Evolutionary conservation across 257 asterid genomes (phyloP), one percentile per base, ranked within the genome.

Genomic region (Eucommia ulmoides): DNA sequence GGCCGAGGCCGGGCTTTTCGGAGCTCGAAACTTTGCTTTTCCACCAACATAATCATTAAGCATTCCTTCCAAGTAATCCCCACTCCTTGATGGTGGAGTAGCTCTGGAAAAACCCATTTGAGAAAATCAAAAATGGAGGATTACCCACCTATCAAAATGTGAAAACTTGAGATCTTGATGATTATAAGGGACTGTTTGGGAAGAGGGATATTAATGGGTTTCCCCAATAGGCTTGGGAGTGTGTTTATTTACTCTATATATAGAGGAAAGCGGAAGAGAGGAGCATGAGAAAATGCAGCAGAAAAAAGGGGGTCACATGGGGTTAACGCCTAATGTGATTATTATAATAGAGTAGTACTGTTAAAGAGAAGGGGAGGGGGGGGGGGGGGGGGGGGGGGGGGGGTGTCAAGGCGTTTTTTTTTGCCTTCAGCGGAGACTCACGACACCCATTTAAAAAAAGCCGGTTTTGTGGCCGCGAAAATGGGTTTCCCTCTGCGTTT

Each of bases 231-330:
- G n/a, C n/a, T n/a, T n/a, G 49, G 58, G 44, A 20, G 20, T 50
- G 66, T 46, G 65, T 21, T 29, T 50, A 64, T 42, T 26, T 60
- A 53, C 35, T 17, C 23, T 52, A 56, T 58, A 63, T 65, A 69
- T 65, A 74, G 24, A 51, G 9, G 50, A 78, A 61, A 56, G 74
- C 18, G 49, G 53, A 53, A 51, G 73, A 72, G 67, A 54, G 69
- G 72, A 46, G 75, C 84, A 80, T 69, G 84, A 57, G 56, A 76
- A 38, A 78, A 76, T 67, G 93, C 79, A 73, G 77, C 64, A 24
- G 73, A 61, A n/a, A n/a, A n/a, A n/a, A n/a, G n/a, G n/a, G n/a
- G 72, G 60, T 88, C 95, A 88, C 97, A 87, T 87, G 97, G 87
- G 91, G 69, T 71, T 76, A 65, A 47, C 68, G 25, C 19, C 15